Evolutionary conservation across 305 asterid genomes (phyloP).

Genomic region (Withania somnifera): DNA sequence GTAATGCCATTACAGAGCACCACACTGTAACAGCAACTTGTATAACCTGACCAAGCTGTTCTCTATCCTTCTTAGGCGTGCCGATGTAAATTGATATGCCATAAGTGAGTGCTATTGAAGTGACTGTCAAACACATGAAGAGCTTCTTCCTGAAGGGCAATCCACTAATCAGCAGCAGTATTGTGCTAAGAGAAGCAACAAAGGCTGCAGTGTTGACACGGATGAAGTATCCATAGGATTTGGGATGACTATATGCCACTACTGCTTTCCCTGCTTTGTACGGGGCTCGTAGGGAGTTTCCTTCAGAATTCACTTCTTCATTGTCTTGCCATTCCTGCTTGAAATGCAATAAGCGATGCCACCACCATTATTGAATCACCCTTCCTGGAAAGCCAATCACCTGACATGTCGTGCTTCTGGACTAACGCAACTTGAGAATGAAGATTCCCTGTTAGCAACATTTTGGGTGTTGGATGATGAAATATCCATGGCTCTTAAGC

Average conservation of each 20-base stretch:
- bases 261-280: conserved; percentile 40
- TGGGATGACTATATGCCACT: conserved; percentile 29
- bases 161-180: conserved; percentile 50
- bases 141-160: conserved; percentile 32
- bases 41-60: conserved; percentile 15
- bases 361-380: conserved; percentile 47
- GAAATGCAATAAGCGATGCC: conserved; percentile 45
- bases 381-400: conserved; percentile 30
- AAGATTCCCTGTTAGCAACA: background rate
- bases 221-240: conserved; percentile 16
- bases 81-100: conserved; percentile 25
- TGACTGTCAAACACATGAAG: conserved; percentile 43
- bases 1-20: conserved; percentile 27
- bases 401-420: background rate
- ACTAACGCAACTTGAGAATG: background rate
- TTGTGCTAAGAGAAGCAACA: conserved; percentile 46
- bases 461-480: background rate
- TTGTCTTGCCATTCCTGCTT: conserved; percentile 37
- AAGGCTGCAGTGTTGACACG: conserved; percentile 34
- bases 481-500: background rate
- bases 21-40: conserved; percentile 20
- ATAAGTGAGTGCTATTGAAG: conserved; percentile 34
- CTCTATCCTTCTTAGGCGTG: conserved; percentile 18
- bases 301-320: background rate
- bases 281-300: background rate